A percentile compares a stretch with the other conserved stretches of the same genome.
Conservation (phyloP, 345 rosid species). For the Lenwebbia sp. region DNA sequence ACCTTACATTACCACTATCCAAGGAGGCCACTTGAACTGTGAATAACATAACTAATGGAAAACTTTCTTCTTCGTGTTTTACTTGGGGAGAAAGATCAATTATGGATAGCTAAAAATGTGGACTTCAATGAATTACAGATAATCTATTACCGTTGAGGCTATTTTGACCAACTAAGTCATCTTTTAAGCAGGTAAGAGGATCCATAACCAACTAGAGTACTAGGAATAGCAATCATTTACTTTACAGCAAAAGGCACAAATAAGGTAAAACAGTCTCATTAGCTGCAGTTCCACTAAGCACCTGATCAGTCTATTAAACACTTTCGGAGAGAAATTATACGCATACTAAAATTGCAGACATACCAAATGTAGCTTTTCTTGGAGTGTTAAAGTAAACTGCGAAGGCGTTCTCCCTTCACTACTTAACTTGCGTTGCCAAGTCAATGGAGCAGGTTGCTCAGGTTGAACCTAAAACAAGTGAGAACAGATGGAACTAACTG, state of each 20-base stretch:
- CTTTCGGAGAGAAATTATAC: not conserved
- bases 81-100: not conserved
- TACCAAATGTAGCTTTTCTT: slow-evolving; percentile 64
- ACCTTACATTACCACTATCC: not conserved
- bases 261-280: not conserved
- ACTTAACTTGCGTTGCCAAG: slow-evolving; percentile 58
- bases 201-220: not conserved
- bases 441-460: slow-evolving; percentile 38
- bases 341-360: not conserved
- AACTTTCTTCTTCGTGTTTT: not conserved
- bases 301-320: not conserved
- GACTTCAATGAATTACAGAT: not conserved
- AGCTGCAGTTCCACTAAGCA: not conserved
- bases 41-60: not conserved
- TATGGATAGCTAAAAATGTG: not conserved
- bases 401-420: slow-evolving; percentile 19
- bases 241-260: not conserved
- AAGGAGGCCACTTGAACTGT: not conserved
- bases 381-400: slow-evolving; percentile 29
- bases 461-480: slow-evolving; percentile 34
- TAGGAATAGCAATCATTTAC: not conserved
- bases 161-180: not conserved
- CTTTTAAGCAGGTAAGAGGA: not conserved
- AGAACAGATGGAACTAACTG: not conserved
- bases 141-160: not conserved